Evolutionary conservation across 2,329 filamentous ascomycete genomes (phyloP), one percentile per base, ranked within the genome.

Genomic region (Claviceps pusilla): DNA sequence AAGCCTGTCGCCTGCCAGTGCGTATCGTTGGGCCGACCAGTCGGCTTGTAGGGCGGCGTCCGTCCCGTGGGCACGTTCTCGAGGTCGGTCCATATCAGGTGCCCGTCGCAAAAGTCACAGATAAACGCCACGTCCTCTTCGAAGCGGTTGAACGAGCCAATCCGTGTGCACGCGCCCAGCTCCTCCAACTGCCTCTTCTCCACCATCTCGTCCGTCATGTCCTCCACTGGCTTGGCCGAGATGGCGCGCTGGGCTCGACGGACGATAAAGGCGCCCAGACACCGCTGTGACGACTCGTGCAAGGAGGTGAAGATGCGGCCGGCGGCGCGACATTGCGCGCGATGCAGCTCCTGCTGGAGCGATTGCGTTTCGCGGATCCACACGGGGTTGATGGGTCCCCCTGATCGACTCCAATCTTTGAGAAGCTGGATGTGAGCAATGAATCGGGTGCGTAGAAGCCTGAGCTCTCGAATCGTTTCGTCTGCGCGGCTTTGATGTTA

Each of bases 51-150:
- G 53, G 65, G 65, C 31, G 64, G 64, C 9, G 66, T 62, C 41
- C 76, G 66, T 54, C 68, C 65, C 1, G 73, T 73, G 6, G 78
- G 78, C 67, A 81, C 75, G 50, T 66, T 68, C 58, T 73, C 70
- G 37, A 82, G 60, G 61, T 82, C 76, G 55, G 77, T 71, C 79
- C 79, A 82, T 28, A 82, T 66, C 29, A 82, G 66, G 61, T 78
- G 77, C 2, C 79, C 79, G 61, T 81, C 78, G 66, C 79, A 82
- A 61, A 76, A 82, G 65, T 82, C 77, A 67, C 79, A 82, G 7
- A 79, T 69, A 60, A 81, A 82, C 7, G 74, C 77, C 50, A 80
- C 71, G 56, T 80, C 77, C 43, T 65, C 63, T 37, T 79, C 76
- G 52, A 80, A 74, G 14, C 77, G 72, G 65, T 79, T 74, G 57